Evolutionary conservation across 2,329 filamentous ascomycete genomes (phyloP).

Genomic region (Calycina marina): DNA sequence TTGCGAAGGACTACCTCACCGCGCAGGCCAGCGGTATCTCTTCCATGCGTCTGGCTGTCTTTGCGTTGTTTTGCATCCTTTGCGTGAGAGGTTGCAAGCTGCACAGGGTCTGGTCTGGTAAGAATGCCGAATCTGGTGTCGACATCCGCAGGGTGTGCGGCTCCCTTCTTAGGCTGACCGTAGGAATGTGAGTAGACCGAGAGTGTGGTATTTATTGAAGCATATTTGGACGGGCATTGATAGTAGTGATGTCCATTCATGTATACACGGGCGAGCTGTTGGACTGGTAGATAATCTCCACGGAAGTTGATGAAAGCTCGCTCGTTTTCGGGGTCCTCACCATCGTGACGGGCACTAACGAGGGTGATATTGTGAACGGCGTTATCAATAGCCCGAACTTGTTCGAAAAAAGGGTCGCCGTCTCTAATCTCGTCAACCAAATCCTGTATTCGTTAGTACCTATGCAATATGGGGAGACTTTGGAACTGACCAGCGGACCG

Average conservation of each 20-base stretch:
- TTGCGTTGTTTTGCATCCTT: neutral
- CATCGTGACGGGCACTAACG: neutral
- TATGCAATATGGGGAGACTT: neutral
- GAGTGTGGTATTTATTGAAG: neutral
- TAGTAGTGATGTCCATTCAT: neutral
- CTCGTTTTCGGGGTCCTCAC: neutral
- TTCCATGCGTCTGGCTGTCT: neutral
- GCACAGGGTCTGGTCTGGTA: neutral
- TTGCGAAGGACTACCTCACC: neutral
- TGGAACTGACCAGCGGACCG: slow-evolving; percentile 6
- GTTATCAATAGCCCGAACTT: neutral
- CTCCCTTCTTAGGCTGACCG: neutral
- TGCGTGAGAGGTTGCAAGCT: neutral
- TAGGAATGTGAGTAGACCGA: slow-evolving; percentile 1
- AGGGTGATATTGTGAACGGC: neutral
- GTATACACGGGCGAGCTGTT: neutral
- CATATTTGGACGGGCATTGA: neutral
- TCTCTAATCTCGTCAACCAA: neutral
- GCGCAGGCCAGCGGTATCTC: neutral
- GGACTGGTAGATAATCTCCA: neutral
- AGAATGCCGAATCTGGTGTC: neutral
- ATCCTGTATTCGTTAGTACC: neutral
- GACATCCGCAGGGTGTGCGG: neutral
- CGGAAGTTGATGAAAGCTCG: neutral
- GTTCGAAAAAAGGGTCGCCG: neutral